A percentile compares a stretch with the other conserved stretches of the same genome.
Conservation (phyloP, 139 green algal species). For the Coccomyxa sp. region DNA sequence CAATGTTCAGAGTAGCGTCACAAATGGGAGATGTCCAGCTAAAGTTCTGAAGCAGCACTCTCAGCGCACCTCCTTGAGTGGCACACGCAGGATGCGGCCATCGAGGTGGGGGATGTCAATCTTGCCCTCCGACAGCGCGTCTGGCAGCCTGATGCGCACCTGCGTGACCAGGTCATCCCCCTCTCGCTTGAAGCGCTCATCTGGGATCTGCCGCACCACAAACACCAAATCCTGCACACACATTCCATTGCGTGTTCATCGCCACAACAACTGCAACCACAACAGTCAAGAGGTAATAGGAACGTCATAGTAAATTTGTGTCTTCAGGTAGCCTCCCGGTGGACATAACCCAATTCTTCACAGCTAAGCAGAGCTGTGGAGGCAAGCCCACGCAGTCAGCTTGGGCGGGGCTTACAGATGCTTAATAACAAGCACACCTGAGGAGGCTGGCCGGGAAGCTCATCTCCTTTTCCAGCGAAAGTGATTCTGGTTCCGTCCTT, state of each 20-base stretch:
- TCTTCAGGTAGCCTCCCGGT: too few species aligned
- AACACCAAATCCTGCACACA: slow-evolving; percentile 84
- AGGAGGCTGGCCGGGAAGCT: background rate
- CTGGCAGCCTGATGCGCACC: background rate
- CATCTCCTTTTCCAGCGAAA: slow-evolving; percentile 70
- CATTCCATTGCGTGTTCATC: slow-evolving; percentile 63
- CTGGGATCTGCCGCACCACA: slow-evolving; percentile 81
- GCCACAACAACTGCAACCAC: slow-evolving; percentile 19
- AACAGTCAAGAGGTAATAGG: too few species aligned
- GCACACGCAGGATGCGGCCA: slow-evolving; percentile 42
- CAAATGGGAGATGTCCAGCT: background rate
- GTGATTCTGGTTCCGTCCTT: slow-evolving; percentile 90
- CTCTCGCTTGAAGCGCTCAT: slow-evolving; percentile 72
- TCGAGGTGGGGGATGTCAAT: slow-evolving; percentile 49
- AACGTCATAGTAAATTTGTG: too few species aligned
- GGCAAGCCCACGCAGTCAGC: too few species aligned
- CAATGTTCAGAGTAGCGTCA: background rate
- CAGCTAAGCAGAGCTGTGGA: too few species aligned
- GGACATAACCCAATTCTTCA: too few species aligned
- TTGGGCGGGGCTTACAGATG: too few species aligned
- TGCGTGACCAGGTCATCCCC: slow-evolving; percentile 72
- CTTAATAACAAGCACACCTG: background rate
- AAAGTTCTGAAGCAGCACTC: background rate
- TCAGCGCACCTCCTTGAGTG: slow-evolving; percentile 23
- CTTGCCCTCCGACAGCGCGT: slow-evolving; percentile 39